Evolutionary conservation across 345 rosid genomes (phyloP), one percentile per base, ranked within the genome.

Genomic region (Combretum micranthum): DNA sequence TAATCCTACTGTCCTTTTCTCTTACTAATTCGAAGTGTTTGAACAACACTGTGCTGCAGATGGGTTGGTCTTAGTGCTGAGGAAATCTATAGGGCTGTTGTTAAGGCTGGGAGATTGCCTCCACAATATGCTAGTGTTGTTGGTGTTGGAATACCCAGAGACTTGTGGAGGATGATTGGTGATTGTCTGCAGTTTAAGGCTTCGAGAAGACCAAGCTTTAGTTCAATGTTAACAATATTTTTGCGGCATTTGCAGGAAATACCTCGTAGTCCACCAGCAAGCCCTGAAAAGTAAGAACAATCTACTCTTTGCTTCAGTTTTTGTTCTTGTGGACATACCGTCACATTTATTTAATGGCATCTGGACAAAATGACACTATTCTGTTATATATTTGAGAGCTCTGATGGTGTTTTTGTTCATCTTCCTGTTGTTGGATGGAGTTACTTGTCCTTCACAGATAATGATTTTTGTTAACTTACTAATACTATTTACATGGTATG

Each of bases 91-190:
- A 82, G 89, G 66, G 81, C 92, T 70, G 97, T 89, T 76, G 83
- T 89, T 49, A 89, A 83, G 77, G 73, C 76, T 60, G 78, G 89
- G 54, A 93, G 77, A 66, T 72, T 83, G 76, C 99, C 97, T 63
- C 94, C 99, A 43, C 97, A 93, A 53, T 93, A 93, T 87, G 84
- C 90, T 47, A 86, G 96, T 76, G 93, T 93, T 44, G 96, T 93
- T 11, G 99, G 99, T 63, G 96, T 87, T 67, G 99, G 99, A 68
- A 80, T 93, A 60, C 99, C 97, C 12, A 72, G 96, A 62, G 96
- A 89, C 60, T 65, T 93, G 71, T 93, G 97, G 99, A 89, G 82
- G 78, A 93, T 89, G 99, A 83, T 93, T 69, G 99, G 99, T 16
- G 99, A 93, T 55, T 93, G 99, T 69, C 82, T 93, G 59, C 97